These are phyloP conservation scores for Globisporangium spiculum DNA, from an alignment of 352 stramenopile genomes.

Conservation along the genomic window DNA sequence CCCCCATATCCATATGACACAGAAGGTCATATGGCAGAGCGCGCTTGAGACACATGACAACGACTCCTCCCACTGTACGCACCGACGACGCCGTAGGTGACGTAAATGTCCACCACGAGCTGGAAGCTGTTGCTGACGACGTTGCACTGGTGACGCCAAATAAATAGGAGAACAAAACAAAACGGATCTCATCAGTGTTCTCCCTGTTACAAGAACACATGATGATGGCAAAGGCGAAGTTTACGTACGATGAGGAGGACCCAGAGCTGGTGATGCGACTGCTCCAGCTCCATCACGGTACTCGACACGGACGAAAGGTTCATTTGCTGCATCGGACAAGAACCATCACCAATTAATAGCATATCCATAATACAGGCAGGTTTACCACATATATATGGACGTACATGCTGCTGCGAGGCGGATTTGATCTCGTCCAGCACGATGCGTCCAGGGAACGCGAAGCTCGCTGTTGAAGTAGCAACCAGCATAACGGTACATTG, in stretches of 20 bases:
- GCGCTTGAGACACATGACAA: conserved; percentile 2
- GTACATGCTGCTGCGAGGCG: conserved; percentile 50
- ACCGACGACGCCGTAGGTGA: conserved; percentile 51
- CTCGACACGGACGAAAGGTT: conserved; percentile 29
- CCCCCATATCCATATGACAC: not conserved
- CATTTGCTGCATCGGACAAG: conserved; percentile 26
- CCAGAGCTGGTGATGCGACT: conserved; percentile 71
- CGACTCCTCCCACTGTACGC: conserved; percentile 5
- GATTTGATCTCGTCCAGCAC: conserved; percentile 65
- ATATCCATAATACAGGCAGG: not conserved
- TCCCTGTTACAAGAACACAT: not conserved
- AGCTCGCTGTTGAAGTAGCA: conserved; percentile 33
- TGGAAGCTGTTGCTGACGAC: conserved; percentile 57
- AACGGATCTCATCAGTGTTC: not conserved
- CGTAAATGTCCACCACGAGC: conserved; percentile 58
- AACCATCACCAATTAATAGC: not conserved
- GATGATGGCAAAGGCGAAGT: not conserved
- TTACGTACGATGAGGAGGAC: conserved; percentile 48
- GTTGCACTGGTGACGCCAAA: conserved; percentile 41
- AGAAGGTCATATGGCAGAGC: not conserved
- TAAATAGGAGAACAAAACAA: not conserved
- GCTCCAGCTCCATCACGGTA: conserved; percentile 47
- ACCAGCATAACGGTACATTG: not conserved
- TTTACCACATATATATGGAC: not conserved
- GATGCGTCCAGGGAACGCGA: conserved; percentile 53